Evolutionary conservation across 495 filamentous ascomycete genomes (phyloP).

Genomic region (Trichoderma reesei): DNA sequence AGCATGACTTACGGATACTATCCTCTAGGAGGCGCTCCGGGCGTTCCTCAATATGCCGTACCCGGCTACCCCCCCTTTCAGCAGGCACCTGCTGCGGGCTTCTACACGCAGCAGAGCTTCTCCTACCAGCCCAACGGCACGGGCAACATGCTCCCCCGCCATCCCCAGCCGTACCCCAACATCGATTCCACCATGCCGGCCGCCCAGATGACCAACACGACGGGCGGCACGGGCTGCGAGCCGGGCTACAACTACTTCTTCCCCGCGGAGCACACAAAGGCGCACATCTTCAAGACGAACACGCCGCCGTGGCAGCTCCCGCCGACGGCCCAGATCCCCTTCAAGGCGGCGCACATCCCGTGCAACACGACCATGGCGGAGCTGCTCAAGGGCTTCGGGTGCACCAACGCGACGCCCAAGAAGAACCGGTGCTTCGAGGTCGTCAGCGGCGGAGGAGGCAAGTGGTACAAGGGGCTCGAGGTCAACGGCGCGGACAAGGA

Average conservation of each 20-base stretch:
- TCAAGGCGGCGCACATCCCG: conserved; percentile 32
- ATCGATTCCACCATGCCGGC: conserved; percentile 41
- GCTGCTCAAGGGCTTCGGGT: conserved; percentile 38
- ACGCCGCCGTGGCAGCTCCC: conserved; percentile 35
- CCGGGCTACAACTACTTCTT: conserved; percentile 45
- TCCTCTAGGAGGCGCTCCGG: conserved; percentile 1
- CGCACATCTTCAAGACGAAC: conserved; percentile 35
- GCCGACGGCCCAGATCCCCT: conserved; percentile 19
- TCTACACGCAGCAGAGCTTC: conserved; percentile 3
- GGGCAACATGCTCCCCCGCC: conserved; percentile 14
- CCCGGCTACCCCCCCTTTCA: not conserved
- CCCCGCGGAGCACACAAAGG: conserved; percentile 34
- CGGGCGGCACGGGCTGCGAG: conserved; percentile 44
- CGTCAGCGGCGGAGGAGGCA: conserved; percentile 25
- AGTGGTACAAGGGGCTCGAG: conserved; percentile 27
- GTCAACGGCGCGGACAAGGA: conserved; percentile 21
- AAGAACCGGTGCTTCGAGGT: conserved; percentile 37
- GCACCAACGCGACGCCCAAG: conserved; percentile 26
- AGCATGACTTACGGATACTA: conserved; percentile 3
- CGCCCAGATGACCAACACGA: conserved; percentile 45
- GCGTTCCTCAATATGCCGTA: not conserved
- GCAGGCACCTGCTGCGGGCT: not conserved
- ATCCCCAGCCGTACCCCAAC: conserved; percentile 24
- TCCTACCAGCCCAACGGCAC: conserved; percentile 17
- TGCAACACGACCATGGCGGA: conserved; percentile 31